These are phyloP conservation scores for Coelastrella sp. DNA, from an alignment of 139 green algal genomes.

Conservation along the genomic window DNA sequence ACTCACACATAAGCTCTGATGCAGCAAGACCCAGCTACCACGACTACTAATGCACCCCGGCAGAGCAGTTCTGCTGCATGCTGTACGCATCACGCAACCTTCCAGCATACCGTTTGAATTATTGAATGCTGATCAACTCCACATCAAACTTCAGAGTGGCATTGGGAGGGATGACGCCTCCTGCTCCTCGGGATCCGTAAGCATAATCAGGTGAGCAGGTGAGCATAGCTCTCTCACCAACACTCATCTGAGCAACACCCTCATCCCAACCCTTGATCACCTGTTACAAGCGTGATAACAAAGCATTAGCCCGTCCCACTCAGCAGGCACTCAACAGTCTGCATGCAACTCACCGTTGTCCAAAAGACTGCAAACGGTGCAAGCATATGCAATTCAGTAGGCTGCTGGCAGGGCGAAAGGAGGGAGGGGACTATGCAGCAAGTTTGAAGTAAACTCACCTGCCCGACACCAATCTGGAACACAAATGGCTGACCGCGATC, in stretches of 20 bases:
- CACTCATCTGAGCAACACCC: constrained; percentile 70
- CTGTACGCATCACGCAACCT: too few relatives aligned
- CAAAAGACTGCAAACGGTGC: too few relatives aligned
- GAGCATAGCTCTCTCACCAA: constrained; percentile 73
- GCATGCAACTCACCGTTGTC: too few relatives aligned
- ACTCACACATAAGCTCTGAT: too few relatives aligned
- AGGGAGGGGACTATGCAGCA: too few relatives aligned
- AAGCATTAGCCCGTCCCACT: too few relatives aligned
- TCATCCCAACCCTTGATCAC: constrained; percentile 80
- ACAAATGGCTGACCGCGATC: constrained; percentile 57
- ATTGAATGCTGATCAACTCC: constrained; percentile 72
- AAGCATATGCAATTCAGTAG: too few relatives aligned
- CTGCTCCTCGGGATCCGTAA: constrained; percentile 34
- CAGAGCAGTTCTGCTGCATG: neutral
- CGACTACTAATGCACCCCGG: too few relatives aligned
- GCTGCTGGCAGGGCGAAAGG: too few relatives aligned
- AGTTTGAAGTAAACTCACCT: constrained; percentile 49
- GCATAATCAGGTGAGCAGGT: constrained; percentile 74
- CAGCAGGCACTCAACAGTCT: too few relatives aligned
- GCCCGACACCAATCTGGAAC: constrained; percentile 69
- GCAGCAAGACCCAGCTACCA: too few relatives aligned
- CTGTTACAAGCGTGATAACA: too few relatives aligned
- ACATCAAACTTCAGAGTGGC: constrained; percentile 83
- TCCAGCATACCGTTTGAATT: constrained; percentile 53
- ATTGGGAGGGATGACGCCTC: constrained; percentile 69